Evolutionary conservation across 345 rosid species (phyloP).

Genomic region (Pistacia integerrima): DNA sequence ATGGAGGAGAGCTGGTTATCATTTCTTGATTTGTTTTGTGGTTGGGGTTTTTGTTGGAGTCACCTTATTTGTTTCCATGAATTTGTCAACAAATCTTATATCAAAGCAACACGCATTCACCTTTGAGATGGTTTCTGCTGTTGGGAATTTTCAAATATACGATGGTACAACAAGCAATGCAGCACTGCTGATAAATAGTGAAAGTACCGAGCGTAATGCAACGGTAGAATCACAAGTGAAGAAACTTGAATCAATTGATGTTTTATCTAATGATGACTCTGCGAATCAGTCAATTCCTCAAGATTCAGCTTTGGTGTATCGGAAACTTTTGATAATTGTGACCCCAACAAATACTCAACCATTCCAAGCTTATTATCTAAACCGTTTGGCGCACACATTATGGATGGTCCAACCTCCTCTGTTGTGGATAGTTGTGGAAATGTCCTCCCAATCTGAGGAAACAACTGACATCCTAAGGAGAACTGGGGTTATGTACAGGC

Average conservation of each 20-base stretch:
- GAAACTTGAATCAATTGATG: conserved; percentile 18
- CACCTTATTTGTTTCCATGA: conserved; percentile 40
- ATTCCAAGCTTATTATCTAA: conserved; percentile 54
- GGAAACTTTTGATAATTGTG: conserved; percentile 57
- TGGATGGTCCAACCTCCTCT: conserved; percentile 55
- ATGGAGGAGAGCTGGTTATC: conserved; percentile 55
- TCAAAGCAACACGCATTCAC: conserved; percentile 42
- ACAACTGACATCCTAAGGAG: conserved; percentile 54
- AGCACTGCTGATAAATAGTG: conserved; percentile 5
- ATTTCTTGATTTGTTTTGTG: conserved; percentile 51
- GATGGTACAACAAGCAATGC: conserved; percentile 23
- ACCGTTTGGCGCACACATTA: conserved; percentile 50
- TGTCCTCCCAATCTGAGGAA: conserved; percentile 55
- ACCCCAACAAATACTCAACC: conserved; percentile 46
- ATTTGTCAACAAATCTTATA: conserved; percentile 27
- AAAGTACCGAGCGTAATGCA: conserved; percentile 15
- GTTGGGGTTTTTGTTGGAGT: conserved; percentile 56
- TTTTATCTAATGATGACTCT: not conserved
- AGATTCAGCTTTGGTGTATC: conserved; percentile 22
- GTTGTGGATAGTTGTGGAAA: conserved; percentile 72
- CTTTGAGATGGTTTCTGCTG: conserved; percentile 38
- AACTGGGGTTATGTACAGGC: conserved; percentile 61
- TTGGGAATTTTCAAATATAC: conserved; percentile 17
- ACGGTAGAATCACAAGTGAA: conserved; percentile 21
- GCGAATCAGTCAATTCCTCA: conserved; percentile 22